Percentiles rank a stretch among this genome's conserved stretches.
phyloP scores from a whole-genome alignment of 208 protist species.

The Acanthamoeba polyphaga region DNA sequence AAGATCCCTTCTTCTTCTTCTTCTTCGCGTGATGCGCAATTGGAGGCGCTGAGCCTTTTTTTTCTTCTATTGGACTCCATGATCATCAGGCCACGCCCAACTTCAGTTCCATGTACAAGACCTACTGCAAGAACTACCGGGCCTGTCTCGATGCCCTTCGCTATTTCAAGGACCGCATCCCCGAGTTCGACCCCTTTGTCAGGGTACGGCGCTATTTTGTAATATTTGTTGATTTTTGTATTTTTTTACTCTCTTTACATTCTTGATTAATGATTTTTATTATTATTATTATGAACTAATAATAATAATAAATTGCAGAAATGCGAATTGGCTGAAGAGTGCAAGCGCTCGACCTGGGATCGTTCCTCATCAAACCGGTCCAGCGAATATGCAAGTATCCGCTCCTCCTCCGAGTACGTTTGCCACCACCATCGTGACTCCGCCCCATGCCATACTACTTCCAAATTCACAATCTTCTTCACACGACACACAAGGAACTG shows the following conservation, averaged over 20 bases:
- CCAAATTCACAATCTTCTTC: background rate
- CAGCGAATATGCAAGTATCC: constrained; percentile 69
- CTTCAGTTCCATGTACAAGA: constrained; percentile 18
- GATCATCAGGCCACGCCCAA: constrained; percentile 11
- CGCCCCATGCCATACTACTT: background rate
- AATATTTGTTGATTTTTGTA: too few species aligned
- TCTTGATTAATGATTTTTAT: background rate
- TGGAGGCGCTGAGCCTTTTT: too few species aligned
- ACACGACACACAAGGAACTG: background rate
- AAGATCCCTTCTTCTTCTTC: background rate
- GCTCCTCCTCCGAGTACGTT: constrained; percentile 31
- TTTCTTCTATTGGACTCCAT: background rate
- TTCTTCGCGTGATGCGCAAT: background rate
- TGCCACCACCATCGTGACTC: background rate
- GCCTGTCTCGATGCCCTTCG: constrained; percentile 30
- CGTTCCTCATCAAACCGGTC: constrained; percentile 59
- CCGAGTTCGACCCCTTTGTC: constrained; percentile 21
- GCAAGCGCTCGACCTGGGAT: constrained; percentile 24
- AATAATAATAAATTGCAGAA: background rate
- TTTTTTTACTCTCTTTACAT: background rate
- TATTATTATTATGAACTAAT: too few species aligned
- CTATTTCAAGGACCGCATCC: constrained; percentile 48
- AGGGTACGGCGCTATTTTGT: background rate
- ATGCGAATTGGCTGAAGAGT: constrained; percentile 25
- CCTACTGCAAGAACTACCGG: constrained; percentile 57